Base-by-base conservation (phyloP, 176 grass and related monocot genomes). In the Juncus inflexus region DNA sequence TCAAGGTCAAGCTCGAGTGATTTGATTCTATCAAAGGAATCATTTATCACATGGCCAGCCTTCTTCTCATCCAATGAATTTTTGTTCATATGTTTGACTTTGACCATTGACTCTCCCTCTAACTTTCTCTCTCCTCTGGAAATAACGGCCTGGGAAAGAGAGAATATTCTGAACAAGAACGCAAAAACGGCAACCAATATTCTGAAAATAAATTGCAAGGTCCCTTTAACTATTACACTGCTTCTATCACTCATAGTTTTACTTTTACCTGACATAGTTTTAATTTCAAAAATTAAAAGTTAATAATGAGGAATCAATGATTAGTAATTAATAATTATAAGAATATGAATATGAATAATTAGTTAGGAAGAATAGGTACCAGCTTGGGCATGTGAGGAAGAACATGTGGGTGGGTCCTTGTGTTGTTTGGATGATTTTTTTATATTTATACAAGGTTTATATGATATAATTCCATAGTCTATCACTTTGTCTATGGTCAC, bases 1-100 rank as follows among this genome's bases (percentile, higher is more conserved):
- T 99, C 85, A 50, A 99, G 83, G 68, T 99, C 94, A 92, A 82
- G 86, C 58, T 92, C 85, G 39, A 99, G 78, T 43, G 83, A 86
- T 63, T 91, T 99, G 81, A 99, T 99, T 65, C 89, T 91, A 73
- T 92, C 77, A 78, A 84, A 92, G 79, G 94, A 99, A 81, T 92
- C 89, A 61, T 74, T 82, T 66, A 99, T 77, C 73, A 75, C 83
- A 61, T 47, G 83, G 43, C 43, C 43, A 6, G 6, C 43, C 61
- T 99, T 83, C 72, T 92, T 92, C 62, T 88, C 85, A 66, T 99
- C 80, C 9, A 79, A 77, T 58, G 94, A 85, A 70, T 86, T 91
- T 80, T 57, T 84, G 61, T 86, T 86, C 54, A 97, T 85, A 75
- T 96, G 73, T 78, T 87, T 83, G 75, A 87, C 19, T 28, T 28